Evolutionary conservation across 352 stramenopile genomes (phyloP), one percentile per base, ranked within the genome.

Genomic region (Globisporangium recalcitrans): DNA sequence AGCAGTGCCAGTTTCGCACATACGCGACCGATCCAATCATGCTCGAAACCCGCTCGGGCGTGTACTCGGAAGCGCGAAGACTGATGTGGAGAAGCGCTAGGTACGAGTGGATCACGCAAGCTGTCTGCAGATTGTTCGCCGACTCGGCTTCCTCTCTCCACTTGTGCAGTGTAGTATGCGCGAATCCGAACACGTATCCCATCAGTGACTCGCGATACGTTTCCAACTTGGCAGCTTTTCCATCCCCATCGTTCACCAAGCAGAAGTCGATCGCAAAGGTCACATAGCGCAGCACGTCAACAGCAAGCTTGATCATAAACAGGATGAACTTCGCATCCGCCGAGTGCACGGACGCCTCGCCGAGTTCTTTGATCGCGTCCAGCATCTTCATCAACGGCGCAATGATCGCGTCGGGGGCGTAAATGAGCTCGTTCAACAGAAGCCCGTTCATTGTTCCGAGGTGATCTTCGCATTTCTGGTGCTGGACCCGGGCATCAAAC

Each of bases 401-500:
- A 31, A 95, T 54, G 40, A 93, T 73, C 26, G 85, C 94, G 64
- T 98, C 90, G 31, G 97, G 96, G 6, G 91, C 96, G 72, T 98
- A 97, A 14, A 96, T 80, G 49, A 99, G 87, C 67, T 99, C 97
- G 70, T 99, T 99, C 53, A 99, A 90, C 13, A 99, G 77, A 24
- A 98, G 91, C 4, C 97, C 97, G 59, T 97, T 94, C 70, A 98
- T 96, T 2, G 97, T 99, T 9, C 96, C 90, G 26, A 99, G 75
- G 62, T 96, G 75, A 26, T 96, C 85, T 69, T 89, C 85, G 51
- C 80, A 91, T 58, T 89, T 87, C 53, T 95, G 83, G 52, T 94
- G 83, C 42, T 84, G 71, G 22, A 91, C 67, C 14, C 82, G 70
- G 8, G 82, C 86, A 64, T 95, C 82, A 47, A 92, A 80, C 7